These are phyloP conservation scores for Cryptococcus sp. DNA, from an alignment of 1,284 basidiomycete genomes.

Conservation along the genomic window DNA sequence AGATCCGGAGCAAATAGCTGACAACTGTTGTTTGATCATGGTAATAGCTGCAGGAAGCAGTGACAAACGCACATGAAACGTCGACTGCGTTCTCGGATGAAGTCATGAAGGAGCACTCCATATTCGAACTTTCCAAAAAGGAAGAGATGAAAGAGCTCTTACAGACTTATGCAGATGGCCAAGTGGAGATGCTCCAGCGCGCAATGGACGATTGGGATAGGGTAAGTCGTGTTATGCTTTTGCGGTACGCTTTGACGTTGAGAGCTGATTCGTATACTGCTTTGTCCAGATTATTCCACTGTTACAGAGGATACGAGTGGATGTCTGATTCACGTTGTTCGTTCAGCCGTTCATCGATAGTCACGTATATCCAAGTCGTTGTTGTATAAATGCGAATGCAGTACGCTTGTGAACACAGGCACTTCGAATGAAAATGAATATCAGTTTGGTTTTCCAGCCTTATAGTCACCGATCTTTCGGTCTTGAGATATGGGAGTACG, in stretches of 20 bases:
- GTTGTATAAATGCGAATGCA: too few relatives aligned
- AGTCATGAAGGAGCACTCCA: conserved; percentile 81
- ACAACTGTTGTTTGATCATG: background rate
- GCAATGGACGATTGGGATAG: conserved; percentile 85
- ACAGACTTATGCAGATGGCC: conserved; percentile 82
- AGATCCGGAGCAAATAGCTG: background rate
- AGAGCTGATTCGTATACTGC: conserved; percentile 2
- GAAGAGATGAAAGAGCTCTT: conserved; percentile 95
- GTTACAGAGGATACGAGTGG: conserved; percentile 33
- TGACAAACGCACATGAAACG: conserved; percentile 90
- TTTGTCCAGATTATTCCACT: conserved; percentile 29
- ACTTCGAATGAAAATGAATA: too few relatives aligned
- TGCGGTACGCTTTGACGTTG: background rate
- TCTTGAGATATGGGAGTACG: too few relatives aligned
- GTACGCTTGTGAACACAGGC: too few relatives aligned
- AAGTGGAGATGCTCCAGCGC: conserved; percentile 90
- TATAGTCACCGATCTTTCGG: too few relatives aligned
- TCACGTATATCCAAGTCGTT: too few relatives aligned
- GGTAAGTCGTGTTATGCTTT: conserved; percentile 14
- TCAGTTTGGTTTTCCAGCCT: too few relatives aligned
- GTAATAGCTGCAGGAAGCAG: conserved; percentile 86
- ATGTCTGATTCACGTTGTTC: conserved; percentile 16
- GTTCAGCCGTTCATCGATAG: too few relatives aligned
- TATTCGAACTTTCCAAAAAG: conserved; percentile 88
- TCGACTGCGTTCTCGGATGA: conserved; percentile 94